Percentiles rank a stretch among this genome's conserved stretches.
phyloP scores from a whole-genome alignment of 1,284 basidiomycete species.

The Volvariella surrecta region DNA sequence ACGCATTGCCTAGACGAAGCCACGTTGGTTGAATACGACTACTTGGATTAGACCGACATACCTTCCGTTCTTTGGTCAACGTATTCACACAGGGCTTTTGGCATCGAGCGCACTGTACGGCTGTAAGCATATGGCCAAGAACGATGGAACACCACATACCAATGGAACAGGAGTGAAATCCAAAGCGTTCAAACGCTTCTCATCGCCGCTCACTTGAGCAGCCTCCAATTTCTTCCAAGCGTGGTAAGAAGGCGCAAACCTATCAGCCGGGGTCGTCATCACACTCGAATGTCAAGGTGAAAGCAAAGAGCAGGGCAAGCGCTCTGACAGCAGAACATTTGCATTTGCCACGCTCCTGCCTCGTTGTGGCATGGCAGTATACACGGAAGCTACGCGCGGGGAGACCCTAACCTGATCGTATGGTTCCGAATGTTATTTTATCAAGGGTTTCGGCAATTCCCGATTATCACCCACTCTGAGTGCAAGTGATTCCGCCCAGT shows the following conservation, averaged over 20 bases:
- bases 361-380: too few relatives aligned
- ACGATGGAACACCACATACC: not conserved
- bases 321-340: too few relatives aligned
- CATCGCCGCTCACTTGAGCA: not conserved
- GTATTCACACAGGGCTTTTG: not conserved
- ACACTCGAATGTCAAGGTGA: too few relatives aligned
- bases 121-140: not conserved
- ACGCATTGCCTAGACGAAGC: not conserved
- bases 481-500: too few relatives aligned
- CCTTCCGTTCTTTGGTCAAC: not conserved
- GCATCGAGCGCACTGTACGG: not conserved
- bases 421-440: too few relatives aligned
- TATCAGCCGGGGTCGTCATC: not conserved
- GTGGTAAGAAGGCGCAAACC: not conserved
- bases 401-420: too few relatives aligned
- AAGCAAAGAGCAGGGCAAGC: too few relatives aligned
- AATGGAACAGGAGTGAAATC: not conserved
- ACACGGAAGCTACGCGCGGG: too few relatives aligned
- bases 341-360: too few relatives aligned
- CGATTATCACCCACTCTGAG: too few relatives aligned
- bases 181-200: not conserved
- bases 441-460: too few relatives aligned
- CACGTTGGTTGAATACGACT: not conserved
- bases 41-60: not conserved
- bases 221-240: not conserved